Evolutionary conservation across 1,284 basidiomycete species (phyloP).

Genomic region (Melampsora americana): DNA sequence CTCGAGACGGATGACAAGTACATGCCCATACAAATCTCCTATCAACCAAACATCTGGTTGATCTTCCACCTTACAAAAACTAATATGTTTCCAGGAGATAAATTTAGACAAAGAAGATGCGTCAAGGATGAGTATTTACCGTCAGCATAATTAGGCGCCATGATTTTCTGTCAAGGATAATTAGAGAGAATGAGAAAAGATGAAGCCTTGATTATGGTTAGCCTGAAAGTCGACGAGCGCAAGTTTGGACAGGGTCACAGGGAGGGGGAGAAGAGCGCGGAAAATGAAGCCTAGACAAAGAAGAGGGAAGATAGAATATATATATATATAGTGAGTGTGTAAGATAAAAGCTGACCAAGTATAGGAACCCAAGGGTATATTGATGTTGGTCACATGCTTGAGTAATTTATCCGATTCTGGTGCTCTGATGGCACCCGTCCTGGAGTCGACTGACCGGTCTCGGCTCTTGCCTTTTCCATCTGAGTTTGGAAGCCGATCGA

Average conservation of each 20-base stretch:
- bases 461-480: slow-evolving; percentile 1
- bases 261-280: neutral
- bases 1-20: slow-evolving; percentile 10
- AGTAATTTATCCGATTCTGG: slow-evolving; percentile 1
- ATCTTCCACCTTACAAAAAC: slow-evolving; percentile 28
- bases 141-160: too few relatives aligned
- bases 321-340: too few relatives aligned
- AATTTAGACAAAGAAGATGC: too few relatives aligned
- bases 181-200: too few relatives aligned
- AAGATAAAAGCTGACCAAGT: slow-evolving; percentile 25
- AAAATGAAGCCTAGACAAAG: too few relatives aligned
- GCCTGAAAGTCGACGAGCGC: too few relatives aligned
- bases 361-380: slow-evolving; percentile 26
- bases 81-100: neutral
- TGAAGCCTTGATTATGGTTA: too few relatives aligned
- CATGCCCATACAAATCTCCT: slow-evolving; percentile 27
- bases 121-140: too few relatives aligned
- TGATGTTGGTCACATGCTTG: neutral
- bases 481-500: neutral
- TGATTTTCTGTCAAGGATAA: too few relatives aligned
- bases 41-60: slow-evolving; percentile 24
- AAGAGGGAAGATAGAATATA: too few relatives aligned
- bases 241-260: neutral
- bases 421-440: neutral
- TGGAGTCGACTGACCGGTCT: neutral